Percentiles rank a stretch among this genome's conserved stretches.
These are phyloP conservation scores for Beta corolliflora DNA, from an alignment of 179 eudicot genomes.

Conservation along the genomic window DNA sequence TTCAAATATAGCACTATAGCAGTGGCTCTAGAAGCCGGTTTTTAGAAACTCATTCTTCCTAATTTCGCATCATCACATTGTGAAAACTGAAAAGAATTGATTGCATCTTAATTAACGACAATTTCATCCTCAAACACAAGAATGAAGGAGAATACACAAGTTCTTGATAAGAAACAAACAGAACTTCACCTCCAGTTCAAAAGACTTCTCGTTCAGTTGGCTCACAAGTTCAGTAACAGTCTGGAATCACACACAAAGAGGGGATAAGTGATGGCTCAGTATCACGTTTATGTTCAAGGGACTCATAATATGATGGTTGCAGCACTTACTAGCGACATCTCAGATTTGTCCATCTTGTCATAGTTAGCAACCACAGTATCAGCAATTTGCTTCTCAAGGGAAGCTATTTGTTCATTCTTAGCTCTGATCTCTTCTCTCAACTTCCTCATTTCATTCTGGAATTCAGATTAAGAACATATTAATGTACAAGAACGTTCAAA, in stretches of 20 bases:
- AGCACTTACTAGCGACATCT: constrained; percentile 64
- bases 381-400: constrained; percentile 75
- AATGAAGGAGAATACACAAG: not conserved
- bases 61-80: not conserved
- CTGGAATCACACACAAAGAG: constrained; percentile 43
- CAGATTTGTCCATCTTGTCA: constrained; percentile 54
- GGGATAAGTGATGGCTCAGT: constrained; percentile 10
- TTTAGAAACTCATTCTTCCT: not conserved
- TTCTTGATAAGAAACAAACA: not conserved
- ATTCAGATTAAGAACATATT: constrained; percentile 22
- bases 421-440: constrained; percentile 68
- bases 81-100: no score
- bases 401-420: constrained; percentile 77
- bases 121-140: not conserved
- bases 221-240: constrained; percentile 71
- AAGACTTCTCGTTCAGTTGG: constrained; percentile 88
- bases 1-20: no score
- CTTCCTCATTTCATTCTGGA: constrained; percentile 74
- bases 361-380: constrained; percentile 48
- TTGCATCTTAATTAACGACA: not conserved
- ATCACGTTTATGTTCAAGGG: constrained; percentile 5
- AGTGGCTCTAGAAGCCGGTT: not conserved
- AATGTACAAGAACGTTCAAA: constrained; percentile 12
- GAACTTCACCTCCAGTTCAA: constrained; percentile 85
- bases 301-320: constrained; percentile 2